Evolutionary conservation across 2,329 filamentous ascomycete species (phyloP).

Genomic region (Seiridium unicorne): DNA sequence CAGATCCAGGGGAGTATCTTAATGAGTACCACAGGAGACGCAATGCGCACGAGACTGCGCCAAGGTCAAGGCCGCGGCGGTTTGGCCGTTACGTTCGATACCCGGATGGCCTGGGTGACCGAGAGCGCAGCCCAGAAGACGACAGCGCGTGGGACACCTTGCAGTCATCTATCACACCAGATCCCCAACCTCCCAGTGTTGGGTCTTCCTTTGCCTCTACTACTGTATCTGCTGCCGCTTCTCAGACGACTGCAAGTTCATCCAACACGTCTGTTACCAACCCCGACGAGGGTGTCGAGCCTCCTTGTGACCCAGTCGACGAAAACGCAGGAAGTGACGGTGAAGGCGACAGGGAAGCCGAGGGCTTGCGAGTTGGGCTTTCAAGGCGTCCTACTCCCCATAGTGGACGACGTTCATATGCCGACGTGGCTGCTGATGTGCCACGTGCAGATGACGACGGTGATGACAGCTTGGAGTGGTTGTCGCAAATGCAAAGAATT

Average conservation of each 20-base stretch:
- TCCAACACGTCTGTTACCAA: conserved; percentile 45
- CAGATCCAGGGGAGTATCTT: conserved; percentile 8
- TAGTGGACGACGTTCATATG: conserved; percentile 28
- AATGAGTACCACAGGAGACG: conserved; percentile 4
- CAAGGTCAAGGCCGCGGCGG: not conserved
- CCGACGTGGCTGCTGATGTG: conserved; percentile 43
- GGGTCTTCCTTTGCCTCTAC: conserved; percentile 80
- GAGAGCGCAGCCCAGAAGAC: conserved; percentile 71
- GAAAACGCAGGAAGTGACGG: conserved; percentile 56
- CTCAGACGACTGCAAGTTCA: conserved; percentile 41
- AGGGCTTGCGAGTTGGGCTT: conserved; percentile 6
- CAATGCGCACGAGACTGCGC: not conserved
- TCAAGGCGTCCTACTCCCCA: conserved; percentile 11
- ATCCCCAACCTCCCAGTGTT: conserved; percentile 75
- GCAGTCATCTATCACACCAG: conserved; percentile 75
- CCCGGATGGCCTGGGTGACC: conserved; percentile 78
- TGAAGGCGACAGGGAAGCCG: conserved; percentile 39
- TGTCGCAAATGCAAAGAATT: conserved; percentile 70
- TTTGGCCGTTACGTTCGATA: conserved; percentile 10
- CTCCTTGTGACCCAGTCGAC: conserved; percentile 49
- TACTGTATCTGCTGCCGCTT: conserved; percentile 42
- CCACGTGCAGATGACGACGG: conserved; percentile 32
- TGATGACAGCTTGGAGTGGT: conserved; percentile 31
- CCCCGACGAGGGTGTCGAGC: conserved; percentile 39
- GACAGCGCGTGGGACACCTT: conserved; percentile 76